These are phyloP conservation scores for Tulasnella sp. DNA, from an alignment of 768 basidiomycete genomes.

Conservation along the genomic window DNA sequence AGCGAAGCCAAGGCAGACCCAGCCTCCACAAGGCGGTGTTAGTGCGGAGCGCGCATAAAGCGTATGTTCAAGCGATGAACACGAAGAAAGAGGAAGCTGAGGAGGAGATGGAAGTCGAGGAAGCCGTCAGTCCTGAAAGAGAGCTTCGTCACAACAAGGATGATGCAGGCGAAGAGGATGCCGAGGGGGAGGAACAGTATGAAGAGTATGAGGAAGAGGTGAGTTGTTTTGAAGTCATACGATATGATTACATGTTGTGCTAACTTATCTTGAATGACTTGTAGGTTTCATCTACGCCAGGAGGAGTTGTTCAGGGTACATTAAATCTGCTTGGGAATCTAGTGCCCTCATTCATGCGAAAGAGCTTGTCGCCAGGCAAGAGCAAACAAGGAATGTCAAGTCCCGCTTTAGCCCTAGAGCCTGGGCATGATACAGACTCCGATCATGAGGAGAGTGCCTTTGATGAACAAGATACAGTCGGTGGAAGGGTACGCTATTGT, in stretches of 20 bases:
- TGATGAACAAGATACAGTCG: too few species aligned
- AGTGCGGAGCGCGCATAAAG: conserved; percentile 15
- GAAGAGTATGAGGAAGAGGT: background rate
- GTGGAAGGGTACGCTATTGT: too few species aligned
- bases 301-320: background rate
- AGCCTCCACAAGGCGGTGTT: conserved; percentile 17
- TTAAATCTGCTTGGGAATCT: background rate
- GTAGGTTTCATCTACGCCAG: background rate
- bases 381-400: background rate
- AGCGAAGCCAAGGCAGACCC: background rate
- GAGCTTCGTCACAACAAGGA: background rate
- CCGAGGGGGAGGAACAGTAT: conserved; percentile 1
- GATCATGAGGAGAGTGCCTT: too few species aligned
- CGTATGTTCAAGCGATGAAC: conserved; percentile 1
- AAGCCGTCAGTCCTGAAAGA: conserved; percentile 15
- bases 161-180: conserved; percentile 9
- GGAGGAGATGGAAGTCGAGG: conserved; percentile 15
- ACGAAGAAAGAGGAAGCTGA: conserved; percentile 11
- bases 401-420: too few species aligned
- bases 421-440: too few species aligned
- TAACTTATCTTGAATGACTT: too few species aligned
- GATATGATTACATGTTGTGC: background rate
- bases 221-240: background rate
- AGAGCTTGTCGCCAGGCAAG: conserved; percentile 1
- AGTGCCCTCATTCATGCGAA: conserved; percentile 2